Percentiles rank a stretch among this genome's conserved stretches.
Evolutionary conservation across 192 early-diverging fungal genomes (phyloP).

Genomic region (Pilaira anomala): DNA sequence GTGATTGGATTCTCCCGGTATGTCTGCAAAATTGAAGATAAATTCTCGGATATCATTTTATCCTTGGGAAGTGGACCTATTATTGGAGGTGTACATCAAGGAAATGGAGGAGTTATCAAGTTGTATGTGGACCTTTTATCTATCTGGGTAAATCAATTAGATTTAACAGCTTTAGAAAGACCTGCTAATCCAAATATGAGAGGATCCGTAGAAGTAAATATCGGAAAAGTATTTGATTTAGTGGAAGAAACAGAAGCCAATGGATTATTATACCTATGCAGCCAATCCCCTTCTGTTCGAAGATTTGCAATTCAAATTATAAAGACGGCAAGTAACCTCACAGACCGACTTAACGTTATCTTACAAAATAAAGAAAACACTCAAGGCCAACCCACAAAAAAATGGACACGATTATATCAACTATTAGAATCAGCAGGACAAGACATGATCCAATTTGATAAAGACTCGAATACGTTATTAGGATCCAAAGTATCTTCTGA

Average conservation of each 20-base stretch:
- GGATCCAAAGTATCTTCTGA: conserved; percentile 40
- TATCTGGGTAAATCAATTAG: conserved; percentile 50
- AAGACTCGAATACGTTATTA: conserved; percentile 41
- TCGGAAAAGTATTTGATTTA: conserved; percentile 35
- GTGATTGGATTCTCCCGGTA: conserved; percentile 51
- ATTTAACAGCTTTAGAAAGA: conserved; percentile 26
- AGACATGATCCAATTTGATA: conserved; percentile 51
- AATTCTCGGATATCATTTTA: conserved; percentile 39
- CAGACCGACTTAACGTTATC: conserved; percentile 34
- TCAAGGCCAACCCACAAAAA: not conserved
- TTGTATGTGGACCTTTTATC: conserved; percentile 64
- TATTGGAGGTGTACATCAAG: conserved; percentile 16
- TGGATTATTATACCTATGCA: conserved; percentile 72
- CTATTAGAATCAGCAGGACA: conserved; percentile 38
- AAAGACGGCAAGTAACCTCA: conserved; percentile 49
- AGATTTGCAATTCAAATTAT: conserved; percentile 60
- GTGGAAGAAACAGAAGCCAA: conserved; percentile 73
- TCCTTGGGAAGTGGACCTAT: conserved; percentile 30
- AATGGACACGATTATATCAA: conserved; percentile 36
- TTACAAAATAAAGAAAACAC: conserved; percentile 7
- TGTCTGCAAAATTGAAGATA: conserved; percentile 55
- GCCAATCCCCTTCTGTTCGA: conserved; percentile 52
- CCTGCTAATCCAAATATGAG: conserved; percentile 1
- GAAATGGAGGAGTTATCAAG: conserved; percentile 56
- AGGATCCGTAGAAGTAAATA: conserved; percentile 17